These are phyloP conservation scores for Chernovozyma sophiae-reginae DNA, from an alignment of 1,139 yeast genomes.

Conservation along the genomic window DNA sequence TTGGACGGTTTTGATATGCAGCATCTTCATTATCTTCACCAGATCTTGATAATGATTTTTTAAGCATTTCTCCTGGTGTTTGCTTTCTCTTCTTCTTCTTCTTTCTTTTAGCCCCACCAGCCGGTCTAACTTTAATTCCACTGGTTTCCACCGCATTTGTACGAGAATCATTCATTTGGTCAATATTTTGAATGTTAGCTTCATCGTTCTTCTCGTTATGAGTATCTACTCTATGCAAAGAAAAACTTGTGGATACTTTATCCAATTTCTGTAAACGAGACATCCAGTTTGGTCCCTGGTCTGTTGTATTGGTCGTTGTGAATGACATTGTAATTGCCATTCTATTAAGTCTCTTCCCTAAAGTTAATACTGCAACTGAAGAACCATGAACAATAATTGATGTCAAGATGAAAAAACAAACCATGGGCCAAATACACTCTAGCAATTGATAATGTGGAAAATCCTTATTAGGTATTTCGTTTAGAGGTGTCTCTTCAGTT, in stretches of 20 bases:
- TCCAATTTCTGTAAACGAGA: conserved; percentile 80
- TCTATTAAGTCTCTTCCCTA: conserved; percentile 85
- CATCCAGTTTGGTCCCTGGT: conserved; percentile 70
- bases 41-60: conserved; percentile 28
- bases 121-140: conserved; percentile 70
- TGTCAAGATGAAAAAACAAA: conserved; percentile 76
- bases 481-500: conserved; percentile 59
- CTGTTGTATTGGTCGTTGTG: conserved; percentile 65
- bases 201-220: conserved; percentile 22
- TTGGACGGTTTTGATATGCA: conserved; percentile 22
- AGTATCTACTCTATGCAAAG: conserved; percentile 78
- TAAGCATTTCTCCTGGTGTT: conserved; percentile 23
- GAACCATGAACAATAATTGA: conserved; percentile 96
- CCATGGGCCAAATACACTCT: conserved; percentile 84
- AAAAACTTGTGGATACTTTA: conserved; percentile 66
- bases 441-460: conserved; percentile 66
- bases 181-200: conserved; percentile 12
- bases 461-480: conserved; percentile 47
- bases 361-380: conserved; percentile 86
- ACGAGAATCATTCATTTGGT: conserved; percentile 8
- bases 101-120: conserved; percentile 67
- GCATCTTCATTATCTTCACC: conserved; percentile 23
- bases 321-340: conserved; percentile 92
- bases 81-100: conserved; percentile 37
- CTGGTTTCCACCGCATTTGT: conserved; percentile 53